A percentile compares a stretch with the other conserved stretches of the same genome.
Conservation (phyloP, 176 grass and related monocot genomes). For the Phoenix roebelenii region DNA sequence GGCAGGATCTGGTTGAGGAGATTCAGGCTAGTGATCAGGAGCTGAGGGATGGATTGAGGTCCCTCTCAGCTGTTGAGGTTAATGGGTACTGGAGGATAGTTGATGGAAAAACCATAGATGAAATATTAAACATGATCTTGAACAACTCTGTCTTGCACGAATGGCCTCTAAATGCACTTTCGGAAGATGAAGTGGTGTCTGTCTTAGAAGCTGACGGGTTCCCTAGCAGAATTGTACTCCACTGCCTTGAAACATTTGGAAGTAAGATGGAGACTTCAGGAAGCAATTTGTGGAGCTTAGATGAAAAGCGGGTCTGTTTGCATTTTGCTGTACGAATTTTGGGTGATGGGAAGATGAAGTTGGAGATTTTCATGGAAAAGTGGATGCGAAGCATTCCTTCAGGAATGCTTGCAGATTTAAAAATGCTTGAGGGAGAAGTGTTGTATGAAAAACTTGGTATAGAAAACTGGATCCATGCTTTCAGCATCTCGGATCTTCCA, state of each 20-base stretch:
- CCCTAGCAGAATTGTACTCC: conserved; percentile 33
- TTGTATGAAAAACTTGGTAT: conserved; percentile 63
- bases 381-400: conserved; percentile 61
- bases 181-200: conserved; percentile 48
- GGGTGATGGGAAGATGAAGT: conserved; percentile 61
- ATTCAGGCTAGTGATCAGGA: conserved; percentile 87
- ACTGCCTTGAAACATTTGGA: conserved; percentile 66
- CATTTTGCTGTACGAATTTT: conserved; percentile 52
- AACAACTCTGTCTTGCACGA: conserved; percentile 77
- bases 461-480: conserved; percentile 76
- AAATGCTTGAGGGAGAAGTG: conserved; percentile 89
- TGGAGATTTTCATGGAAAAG: conserved; percentile 59
- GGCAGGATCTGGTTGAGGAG: conserved; percentile 50
- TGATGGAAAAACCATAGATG: conserved; percentile 38
- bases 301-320: conserved; percentile 54
- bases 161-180: conserved; percentile 56
- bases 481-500: conserved; percentile 58
- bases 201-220: conserved; percentile 75
- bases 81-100: conserved; percentile 84
- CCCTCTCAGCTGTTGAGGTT: conserved; percentile 54
- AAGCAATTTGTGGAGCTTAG: conserved; percentile 43
- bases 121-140: conserved; percentile 68
- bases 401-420: conserved; percentile 46
- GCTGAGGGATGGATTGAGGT: conserved; percentile 51
- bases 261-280: conserved; percentile 32